Evolutionary conservation across 352 stramenopile genomes (phyloP).

Genomic region (Phytophthora sansomeana): DNA sequence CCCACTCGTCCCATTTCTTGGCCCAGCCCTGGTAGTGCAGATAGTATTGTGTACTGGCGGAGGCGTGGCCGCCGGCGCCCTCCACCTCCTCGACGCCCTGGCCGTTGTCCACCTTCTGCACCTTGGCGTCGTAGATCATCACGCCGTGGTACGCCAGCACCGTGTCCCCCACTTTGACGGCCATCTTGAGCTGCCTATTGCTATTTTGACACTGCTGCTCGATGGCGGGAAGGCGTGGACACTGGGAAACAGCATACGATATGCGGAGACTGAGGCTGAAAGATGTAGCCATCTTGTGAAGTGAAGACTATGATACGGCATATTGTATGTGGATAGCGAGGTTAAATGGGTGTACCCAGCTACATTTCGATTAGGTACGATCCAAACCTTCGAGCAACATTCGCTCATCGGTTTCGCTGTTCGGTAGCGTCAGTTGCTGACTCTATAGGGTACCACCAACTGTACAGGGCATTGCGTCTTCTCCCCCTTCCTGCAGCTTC

Average conservation of each 20-base stretch:
- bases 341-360: too few species aligned
- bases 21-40: conserved; percentile 93
- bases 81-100: conserved; percentile 52
- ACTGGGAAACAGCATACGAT: too few species aligned
- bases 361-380: too few species aligned
- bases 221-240: not conserved
- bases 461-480: not conserved
- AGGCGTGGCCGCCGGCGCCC: conserved; percentile 16
- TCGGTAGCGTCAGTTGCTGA: too few species aligned
- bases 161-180: conserved; percentile 69
- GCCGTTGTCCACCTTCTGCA: conserved; percentile 84
- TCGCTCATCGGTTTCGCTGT: too few species aligned
- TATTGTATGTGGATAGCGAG: too few species aligned
- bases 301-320: too few species aligned
- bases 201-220: conserved; percentile 1
- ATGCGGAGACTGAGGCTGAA: too few species aligned
- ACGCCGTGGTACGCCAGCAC: conserved; percentile 84
- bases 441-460: not conserved
- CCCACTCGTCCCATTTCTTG: conserved; percentile 94
- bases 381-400: too few species aligned
- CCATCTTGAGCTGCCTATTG: conserved; percentile 38
- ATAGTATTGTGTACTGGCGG: conserved; percentile 77
- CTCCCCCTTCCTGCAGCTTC: too few species aligned
- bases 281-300: too few species aligned
- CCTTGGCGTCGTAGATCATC: conserved; percentile 90